These are phyloP conservation scores for Penicillium vulpinum DNA, from an alignment of 2,329 filamentous ascomycete species.

Conservation along the genomic window DNA sequence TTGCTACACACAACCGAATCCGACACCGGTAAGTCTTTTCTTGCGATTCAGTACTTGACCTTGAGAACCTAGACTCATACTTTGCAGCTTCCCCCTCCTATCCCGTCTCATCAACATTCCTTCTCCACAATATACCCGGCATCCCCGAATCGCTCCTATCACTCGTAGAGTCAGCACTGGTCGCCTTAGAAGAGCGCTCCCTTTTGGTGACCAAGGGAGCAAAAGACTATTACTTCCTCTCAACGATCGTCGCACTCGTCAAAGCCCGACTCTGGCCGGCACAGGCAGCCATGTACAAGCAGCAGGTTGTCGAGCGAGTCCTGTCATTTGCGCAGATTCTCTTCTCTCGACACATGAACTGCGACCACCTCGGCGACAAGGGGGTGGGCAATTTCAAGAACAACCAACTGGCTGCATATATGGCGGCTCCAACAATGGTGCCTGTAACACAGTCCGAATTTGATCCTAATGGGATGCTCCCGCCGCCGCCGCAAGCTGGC, in stretches of 20 bases:
- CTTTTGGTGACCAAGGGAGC: constrained; percentile 39
- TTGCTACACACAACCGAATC: constrained; percentile 31
- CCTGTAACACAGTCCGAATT: constrained; percentile 26
- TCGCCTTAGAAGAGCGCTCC: constrained; percentile 33
- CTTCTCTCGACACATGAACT: constrained; percentile 36
- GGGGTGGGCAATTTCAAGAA: constrained; percentile 35
- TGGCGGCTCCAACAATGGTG: constrained; percentile 22
- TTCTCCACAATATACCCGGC: constrained; percentile 31
- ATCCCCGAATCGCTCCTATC: constrained; percentile 37
- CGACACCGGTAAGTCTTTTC: constrained; percentile 24
- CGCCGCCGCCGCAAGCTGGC: constrained; percentile 23
- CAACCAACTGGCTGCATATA: constrained; percentile 29
- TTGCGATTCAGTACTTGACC: neutral
- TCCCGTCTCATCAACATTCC: constrained; percentile 15
- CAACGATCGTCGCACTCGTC: constrained; percentile 37
- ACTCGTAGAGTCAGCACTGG: constrained; percentile 33
- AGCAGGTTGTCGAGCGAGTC: constrained; percentile 39
- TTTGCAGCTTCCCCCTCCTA: constrained; percentile 1
- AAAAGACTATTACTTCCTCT: constrained; percentile 44
- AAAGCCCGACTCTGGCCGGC: constrained; percentile 37
- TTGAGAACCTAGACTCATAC: neutral
- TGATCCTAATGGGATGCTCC: constrained; percentile 19
- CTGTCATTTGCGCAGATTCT: constrained; percentile 38
- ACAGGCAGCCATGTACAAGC: constrained; percentile 36
- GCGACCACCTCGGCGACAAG: constrained; percentile 31